These are phyloP conservation scores for Fistulinella prunicolor DNA, from an alignment of 768 basidiomycete species.

Conservation along the genomic window DNA sequence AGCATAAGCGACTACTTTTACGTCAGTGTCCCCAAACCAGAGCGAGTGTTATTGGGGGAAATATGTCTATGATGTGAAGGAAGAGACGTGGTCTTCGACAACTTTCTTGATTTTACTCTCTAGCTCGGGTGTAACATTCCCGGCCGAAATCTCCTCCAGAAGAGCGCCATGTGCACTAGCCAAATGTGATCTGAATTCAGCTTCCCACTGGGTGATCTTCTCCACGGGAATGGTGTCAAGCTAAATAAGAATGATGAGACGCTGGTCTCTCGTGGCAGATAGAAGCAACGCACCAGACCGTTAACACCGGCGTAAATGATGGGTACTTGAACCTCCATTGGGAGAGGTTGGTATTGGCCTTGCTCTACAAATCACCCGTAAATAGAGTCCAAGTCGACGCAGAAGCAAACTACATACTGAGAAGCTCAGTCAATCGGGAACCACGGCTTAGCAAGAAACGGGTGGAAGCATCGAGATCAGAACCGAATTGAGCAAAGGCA, in stretches of 20 bases:
- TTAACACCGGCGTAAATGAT: slow-evolving; percentile 99
- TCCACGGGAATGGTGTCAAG: slow-evolving; percentile 96
- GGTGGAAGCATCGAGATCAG: slow-evolving; percentile 98
- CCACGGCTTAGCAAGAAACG: slow-evolving; percentile 98
- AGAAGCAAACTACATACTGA: slow-evolving; percentile 51
- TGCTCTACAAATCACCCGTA: slow-evolving; percentile 59
- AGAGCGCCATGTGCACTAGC: slow-evolving; percentile 68
- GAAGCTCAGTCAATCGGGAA: slow-evolving; percentile 95
- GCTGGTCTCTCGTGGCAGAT: background rate
- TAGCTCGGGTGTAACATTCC: slow-evolving; percentile 83
- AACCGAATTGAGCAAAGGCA: slow-evolving; percentile 99
- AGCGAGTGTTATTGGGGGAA: too few species aligned
- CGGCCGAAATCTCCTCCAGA: slow-evolving; percentile 81
- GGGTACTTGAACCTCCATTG: slow-evolving; percentile 96
- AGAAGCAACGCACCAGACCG: slow-evolving; percentile 70
- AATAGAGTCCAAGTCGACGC: slow-evolving; percentile 4
- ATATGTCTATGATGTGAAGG: slow-evolving; percentile 71
- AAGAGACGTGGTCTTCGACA: slow-evolving; percentile 83
- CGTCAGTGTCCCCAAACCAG: slow-evolving; percentile 17
- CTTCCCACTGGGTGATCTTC: slow-evolving; percentile 91
- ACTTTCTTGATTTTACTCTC: slow-evolving; percentile 95
- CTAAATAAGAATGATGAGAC: slow-evolving; percentile 32
- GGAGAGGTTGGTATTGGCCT: slow-evolving; percentile 94
- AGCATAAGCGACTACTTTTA: slow-evolving; percentile 18
- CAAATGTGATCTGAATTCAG: slow-evolving; percentile 87